Evolutionary conservation across 2,329 filamentous ascomycete genomes (phyloP), one percentile per base, ranked within the genome.

Genomic region (Sporothrix variecibatus): DNA sequence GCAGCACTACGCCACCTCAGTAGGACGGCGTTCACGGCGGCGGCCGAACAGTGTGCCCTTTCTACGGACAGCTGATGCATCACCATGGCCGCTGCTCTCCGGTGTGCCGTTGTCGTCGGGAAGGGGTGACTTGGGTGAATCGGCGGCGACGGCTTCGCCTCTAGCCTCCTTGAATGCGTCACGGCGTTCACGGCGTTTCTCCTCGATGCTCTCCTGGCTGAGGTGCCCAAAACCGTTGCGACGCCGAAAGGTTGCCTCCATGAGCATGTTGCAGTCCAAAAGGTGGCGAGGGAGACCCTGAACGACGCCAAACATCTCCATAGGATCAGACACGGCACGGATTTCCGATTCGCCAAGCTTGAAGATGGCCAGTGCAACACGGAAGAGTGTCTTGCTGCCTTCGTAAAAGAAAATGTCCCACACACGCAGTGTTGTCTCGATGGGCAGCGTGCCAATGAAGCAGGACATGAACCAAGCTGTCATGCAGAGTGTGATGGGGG

Each of bases 381-480:
- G 93, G 84, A 98, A 98, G 7, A 98, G 88, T 0, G 94, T 97
- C 81, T 96, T 97, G 68, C 93, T 94, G 3, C 95, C 95, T 82
- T 98, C 95, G 82, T 97, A 97, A 81, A 98, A 97, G 80, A 98
- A 95, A 0, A 94, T 90, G 78, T 98, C 95, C 95, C 95, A 98
- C 1, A 98, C 94, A 8, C 95, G 92, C 23, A 98, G 87, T 0
- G 95, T 95, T 23, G 92, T 94, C 83, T 98, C 95, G 76, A 97
- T 94, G 1, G 95, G 95, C 23, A 98, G 85, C 0, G 94, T 97
- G 72, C 95, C 94, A 75, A 98, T 96, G 82, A 96, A 98, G 78
- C 96, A 93, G 68, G 93, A 97, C 95, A 98, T 98, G 82, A 98
- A 97, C 95, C 95, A 98, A 3, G 95, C 93, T 11, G 95, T 97